These are phyloP conservation scores for Leptoxyphium fumago DNA, from an alignment of 2,329 filamentous ascomycete genomes.

Conservation along the genomic window DNA sequence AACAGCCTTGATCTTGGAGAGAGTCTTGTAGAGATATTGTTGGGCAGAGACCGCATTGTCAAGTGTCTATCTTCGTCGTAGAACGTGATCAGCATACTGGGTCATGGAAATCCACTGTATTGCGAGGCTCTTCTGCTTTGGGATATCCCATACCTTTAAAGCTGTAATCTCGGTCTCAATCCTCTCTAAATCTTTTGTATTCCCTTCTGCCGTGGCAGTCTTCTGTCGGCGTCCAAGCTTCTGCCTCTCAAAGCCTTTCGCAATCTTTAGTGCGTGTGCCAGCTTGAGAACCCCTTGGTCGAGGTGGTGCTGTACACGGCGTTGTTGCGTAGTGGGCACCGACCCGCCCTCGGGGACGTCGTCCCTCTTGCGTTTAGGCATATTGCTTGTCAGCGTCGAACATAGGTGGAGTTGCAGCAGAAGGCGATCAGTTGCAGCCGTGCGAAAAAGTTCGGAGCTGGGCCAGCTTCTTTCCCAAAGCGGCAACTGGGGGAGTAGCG, in stretches of 20 bases:
- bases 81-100: background rate
- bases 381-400: conserved; percentile 3
- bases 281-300: conserved; percentile 44
- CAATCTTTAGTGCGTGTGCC: conserved; percentile 52
- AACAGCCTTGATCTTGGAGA: conserved; percentile 43
- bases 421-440: too few relatives aligned
- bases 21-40: conserved; percentile 41
- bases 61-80: conserved; percentile 26
- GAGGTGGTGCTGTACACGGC: conserved; percentile 39
- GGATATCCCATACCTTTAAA: conserved; percentile 33
- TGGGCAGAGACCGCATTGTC: conserved; percentile 36
- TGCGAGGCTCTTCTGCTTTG: too few relatives aligned
- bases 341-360: conserved; percentile 1
- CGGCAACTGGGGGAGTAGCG: too few relatives aligned
- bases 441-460: too few relatives aligned
- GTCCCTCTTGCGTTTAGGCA: conserved; percentile 20
- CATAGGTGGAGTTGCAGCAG: background rate
- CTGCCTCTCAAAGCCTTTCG: conserved; percentile 65
- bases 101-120: too few relatives aligned
- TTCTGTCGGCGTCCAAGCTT: conserved; percentile 52
- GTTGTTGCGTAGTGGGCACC: conserved; percentile 10
- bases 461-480: too few relatives aligned
- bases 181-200: conserved; percentile 36
- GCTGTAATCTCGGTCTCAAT: conserved; percentile 48
- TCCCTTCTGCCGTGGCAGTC: conserved; percentile 31